These are phyloP conservation scores for Cryptosporidium parvum DNA, from an alignment of 169 alveolate species.

Conservation along the genomic window DNA sequence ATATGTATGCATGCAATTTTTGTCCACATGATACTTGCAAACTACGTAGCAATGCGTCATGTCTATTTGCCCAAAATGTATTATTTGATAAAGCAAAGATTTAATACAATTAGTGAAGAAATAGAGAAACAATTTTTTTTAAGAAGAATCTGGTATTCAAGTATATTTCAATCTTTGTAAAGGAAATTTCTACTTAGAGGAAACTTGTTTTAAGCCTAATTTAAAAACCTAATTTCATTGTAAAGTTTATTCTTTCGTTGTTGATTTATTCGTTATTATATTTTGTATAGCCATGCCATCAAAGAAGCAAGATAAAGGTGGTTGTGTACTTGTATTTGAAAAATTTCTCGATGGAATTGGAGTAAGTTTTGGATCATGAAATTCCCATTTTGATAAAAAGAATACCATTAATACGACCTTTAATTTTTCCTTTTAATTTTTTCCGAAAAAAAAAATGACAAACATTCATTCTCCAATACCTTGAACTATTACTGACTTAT, in stretches of 20 bases:
- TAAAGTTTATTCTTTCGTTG: neutral
- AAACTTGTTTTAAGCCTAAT: neutral
- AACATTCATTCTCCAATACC: neutral
- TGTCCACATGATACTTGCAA: constrained; percentile 13
- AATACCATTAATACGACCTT: neutral
- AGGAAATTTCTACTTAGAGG: neutral
- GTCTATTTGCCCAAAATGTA: neutral
- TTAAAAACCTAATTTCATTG: neutral
- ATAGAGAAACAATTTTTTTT: neutral
- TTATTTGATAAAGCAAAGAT: neutral
- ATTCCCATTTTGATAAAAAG: neutral
- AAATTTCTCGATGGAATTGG: constrained; percentile 52
- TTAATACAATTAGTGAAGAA: neutral
- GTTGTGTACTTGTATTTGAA: constrained; percentile 69
- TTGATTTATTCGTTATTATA: neutral
- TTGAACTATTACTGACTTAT: neutral
- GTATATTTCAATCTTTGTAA: too few relatives aligned
- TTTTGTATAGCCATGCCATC: constrained; percentile 8
- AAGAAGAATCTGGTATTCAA: neutral
- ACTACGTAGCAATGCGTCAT: neutral
- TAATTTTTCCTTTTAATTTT: neutral
- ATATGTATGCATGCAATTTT: constrained; percentile 2
- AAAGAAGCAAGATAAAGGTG: constrained; percentile 43
- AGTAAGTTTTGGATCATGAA: constrained; percentile 31
- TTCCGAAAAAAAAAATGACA: neutral